Base-by-base conservation (phyloP, 306 rosid genomes). In the Cucumis melo region DNA sequence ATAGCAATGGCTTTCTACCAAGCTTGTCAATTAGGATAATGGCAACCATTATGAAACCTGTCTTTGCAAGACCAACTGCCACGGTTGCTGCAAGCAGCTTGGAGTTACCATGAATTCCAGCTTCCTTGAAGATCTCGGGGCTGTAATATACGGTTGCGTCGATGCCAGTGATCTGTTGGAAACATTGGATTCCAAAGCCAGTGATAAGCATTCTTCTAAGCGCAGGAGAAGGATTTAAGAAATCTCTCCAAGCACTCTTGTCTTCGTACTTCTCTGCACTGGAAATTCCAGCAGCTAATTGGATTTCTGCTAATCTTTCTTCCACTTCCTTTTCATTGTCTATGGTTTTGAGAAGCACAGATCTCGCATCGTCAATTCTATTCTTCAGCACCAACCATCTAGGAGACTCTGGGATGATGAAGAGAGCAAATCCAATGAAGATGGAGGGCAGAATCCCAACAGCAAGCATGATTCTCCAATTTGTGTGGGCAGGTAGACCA, bases 101-200 rank as follows among this genome's bases (percentile, higher is more conserved):
- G 12, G 89, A 76, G 2, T 91, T 81, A 76, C 85, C 87, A 50
- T 83, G 78, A 65, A 93, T 80, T 53, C 98, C 98, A 29, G 96
- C 93, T 8, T 85, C 85, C 82, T 82, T 50, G 67, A 93, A 82
- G 84, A 93, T 93, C 63, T 87, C 88, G 21, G 98, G 98, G 66
- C 96, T 93, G 84, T 93, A 93, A 56, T 93, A 93, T n/a, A 93
- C 98, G 51, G 90, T 89, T 5, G 98, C 98, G 62, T 93, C 98
- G 44, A 91, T 90, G 74, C 98, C 97, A n/a, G 98, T 90, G 65
- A 93, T 86, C 87, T 93, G 98, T 85, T 93, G 98, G 79, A 93
- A 91, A 82, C 97, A 91, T 27, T 93, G 98, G 79, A 91, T 91
- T 68, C 98, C 98, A 38, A 88, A 73, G 12, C 98, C 98, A 6